Evolutionary conservation across 2,329 filamentous ascomycete genomes (phyloP), one percentile per base, ranked within the genome.

Genomic region (Penicillium psychrosexuale): DNA sequence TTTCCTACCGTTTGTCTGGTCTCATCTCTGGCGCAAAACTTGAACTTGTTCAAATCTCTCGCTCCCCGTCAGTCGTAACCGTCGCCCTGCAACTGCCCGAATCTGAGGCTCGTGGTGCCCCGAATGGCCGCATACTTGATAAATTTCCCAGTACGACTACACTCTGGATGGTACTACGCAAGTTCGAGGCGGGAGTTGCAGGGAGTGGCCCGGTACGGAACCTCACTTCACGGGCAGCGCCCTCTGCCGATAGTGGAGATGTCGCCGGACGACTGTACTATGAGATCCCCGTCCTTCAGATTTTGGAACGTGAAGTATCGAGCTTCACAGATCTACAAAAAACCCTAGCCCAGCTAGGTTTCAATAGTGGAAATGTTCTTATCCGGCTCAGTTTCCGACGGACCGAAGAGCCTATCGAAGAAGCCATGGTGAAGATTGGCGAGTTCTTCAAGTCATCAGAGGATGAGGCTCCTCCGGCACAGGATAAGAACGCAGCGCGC

Each of bases 61-160:
- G 90, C 54, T 94, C 91, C 0, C 88, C 92, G 0, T 87, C 90
- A 1, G 88, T 88, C 45, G 88, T 99, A 53, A 91, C 88, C 38
- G 88, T 99, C 39, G 93, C 90, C n/a, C 78, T 99, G 12, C 90
- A 96, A 69, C 78, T 97, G 28, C 90, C 91, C 3, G 81, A 86
- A 34, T 83, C 86, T 22, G 88, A 94, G 68, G 84, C 82, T 19
- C 78, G 77, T 42, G 78, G 81, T 46, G 79, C 82, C 19, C 82
- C 85, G 1, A 84, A 84, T 61, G 84, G 85, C 24, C 85, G 91
- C 30, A 75, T 96, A 38, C 84, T 86, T 53, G 87, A 94, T 69
- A 96, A 94, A 69, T 91, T 97, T 58, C 86, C 92, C 1, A 96
- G 89, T 72, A 88, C 90, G 61, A 90, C 90, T 34, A 90, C 91